Percentiles rank a stretch among this genome's conserved stretches.
phyloP scores from a whole-genome alignment of 2,329 filamentous ascomycete genomes.

The Trichoderma polysporum region DNA sequence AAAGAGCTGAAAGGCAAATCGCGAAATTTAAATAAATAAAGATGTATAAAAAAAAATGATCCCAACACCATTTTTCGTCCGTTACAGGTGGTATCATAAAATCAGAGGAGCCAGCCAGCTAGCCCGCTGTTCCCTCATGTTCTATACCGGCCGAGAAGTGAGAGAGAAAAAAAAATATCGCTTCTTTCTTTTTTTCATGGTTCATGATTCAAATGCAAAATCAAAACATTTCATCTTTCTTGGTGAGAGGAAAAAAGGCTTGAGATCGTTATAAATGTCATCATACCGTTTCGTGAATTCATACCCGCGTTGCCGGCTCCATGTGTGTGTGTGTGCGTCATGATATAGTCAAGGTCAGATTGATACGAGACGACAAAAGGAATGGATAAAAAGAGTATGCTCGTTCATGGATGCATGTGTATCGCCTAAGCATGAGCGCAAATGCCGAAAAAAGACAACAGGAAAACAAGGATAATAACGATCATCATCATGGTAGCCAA shows the following conservation, averaged over 20 bases:
- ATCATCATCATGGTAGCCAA: background rate
- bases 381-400: conserved; percentile 6
- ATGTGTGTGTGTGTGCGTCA: background rate
- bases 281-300: conserved; percentile 13
- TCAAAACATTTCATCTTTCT: background rate
- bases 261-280: conserved; percentile 7
- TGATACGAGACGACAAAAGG: background rate
- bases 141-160: conserved; percentile 14
- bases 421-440: conserved; percentile 2
- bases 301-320: conserved; percentile 3
- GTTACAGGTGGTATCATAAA: conserved; percentile 20
- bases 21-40: background rate
- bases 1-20: background rate
- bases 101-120: conserved; percentile 19
- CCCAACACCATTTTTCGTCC: conserved; percentile 19
- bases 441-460: conserved; percentile 25
- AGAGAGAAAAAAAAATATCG: background rate
- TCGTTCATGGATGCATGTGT: background rate
- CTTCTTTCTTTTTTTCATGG: background rate
- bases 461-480: conserved; percentile 21
- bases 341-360: background rate
- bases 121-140: conserved; percentile 18
- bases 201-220: background rate
- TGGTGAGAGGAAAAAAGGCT: background rate
- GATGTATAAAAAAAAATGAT: background rate